Conservation (phyloP, 1,139 yeast genomes). For the Candida labiduridarum region DNA sequence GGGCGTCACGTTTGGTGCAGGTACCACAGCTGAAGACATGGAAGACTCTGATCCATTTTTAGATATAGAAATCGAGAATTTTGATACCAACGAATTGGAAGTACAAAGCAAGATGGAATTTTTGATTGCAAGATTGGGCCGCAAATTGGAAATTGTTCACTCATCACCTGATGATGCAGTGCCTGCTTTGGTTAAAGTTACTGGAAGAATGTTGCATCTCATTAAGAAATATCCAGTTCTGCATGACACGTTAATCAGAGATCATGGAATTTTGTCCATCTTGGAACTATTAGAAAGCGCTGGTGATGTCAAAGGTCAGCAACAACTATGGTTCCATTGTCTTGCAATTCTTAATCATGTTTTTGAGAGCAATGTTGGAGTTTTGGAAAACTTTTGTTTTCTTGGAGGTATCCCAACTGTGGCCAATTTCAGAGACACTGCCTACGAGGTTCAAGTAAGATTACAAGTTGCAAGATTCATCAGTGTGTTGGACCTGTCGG, state of each 20-base stretch:
- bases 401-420: conserved; percentile 61
- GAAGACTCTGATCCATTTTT: conserved; percentile 44
- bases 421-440: conserved; percentile 43
- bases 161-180: conserved; percentile 35
- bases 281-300: conserved; percentile 50
- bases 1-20: background rate
- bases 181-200: conserved; percentile 35
- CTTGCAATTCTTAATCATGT: conserved; percentile 45
- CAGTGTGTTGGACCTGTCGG: conserved; percentile 37
- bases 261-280: conserved; percentile 52
- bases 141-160: conserved; percentile 34
- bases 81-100: conserved; percentile 48
- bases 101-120: conserved; percentile 47
- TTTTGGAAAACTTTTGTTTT: conserved; percentile 54
- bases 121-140: conserved; percentile 36
- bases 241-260: conserved; percentile 46
- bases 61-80: conserved; percentile 41
- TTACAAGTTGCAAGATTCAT: conserved; percentile 49
- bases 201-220: conserved; percentile 45
- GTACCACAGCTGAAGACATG: conserved; percentile 7
- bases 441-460: conserved; percentile 40
- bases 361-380: conserved; percentile 35
- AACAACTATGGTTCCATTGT: conserved; percentile 43
- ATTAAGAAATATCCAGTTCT: conserved; percentile 45
- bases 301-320: conserved; percentile 32